These are phyloP conservation scores for Penicillium janthinellum DNA, from an alignment of 2,329 filamentous ascomycete species.

Conservation along the genomic window DNA sequence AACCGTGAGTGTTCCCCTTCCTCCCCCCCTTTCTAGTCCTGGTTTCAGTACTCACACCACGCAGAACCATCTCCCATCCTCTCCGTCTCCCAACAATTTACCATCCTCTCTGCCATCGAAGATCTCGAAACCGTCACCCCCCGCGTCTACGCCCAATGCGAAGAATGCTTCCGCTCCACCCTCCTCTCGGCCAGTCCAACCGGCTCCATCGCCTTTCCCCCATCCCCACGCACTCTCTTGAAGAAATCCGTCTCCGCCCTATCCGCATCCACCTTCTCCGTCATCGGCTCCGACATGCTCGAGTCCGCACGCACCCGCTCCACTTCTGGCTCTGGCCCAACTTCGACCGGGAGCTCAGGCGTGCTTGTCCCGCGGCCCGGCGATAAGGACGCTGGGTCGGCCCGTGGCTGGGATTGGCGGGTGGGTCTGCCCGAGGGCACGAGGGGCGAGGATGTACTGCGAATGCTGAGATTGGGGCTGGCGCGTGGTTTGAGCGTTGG, in stretches of 20 bases:
- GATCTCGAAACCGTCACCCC: conserved; percentile 75
- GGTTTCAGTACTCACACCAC: conserved; percentile 15
- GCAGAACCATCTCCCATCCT: conserved; percentile 61
- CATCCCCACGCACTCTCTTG: conserved; percentile 67
- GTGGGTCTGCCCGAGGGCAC: conserved; percentile 58
- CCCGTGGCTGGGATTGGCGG: conserved; percentile 75
- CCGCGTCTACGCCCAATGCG: conserved; percentile 71
- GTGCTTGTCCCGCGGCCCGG: conserved; percentile 45
- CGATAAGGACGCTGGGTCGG: conserved; percentile 35
- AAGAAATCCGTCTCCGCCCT: conserved; percentile 61
- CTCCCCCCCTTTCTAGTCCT: background rate
- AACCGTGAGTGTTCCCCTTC: conserved; percentile 50
- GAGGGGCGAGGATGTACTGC: conserved; percentile 70
- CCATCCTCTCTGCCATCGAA: conserved; percentile 74
- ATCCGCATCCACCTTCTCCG: conserved; percentile 63
- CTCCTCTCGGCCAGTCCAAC: conserved; percentile 60
- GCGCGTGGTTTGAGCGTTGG: conserved; percentile 65
- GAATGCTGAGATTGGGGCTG: conserved; percentile 70
- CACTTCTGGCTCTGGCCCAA: conserved; percentile 33
- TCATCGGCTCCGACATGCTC: conserved; percentile 74
- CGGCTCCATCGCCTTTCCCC: conserved; percentile 24
- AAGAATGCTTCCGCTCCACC: conserved; percentile 76
- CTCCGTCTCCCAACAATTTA: conserved; percentile 71
- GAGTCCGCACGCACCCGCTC: conserved; percentile 42
- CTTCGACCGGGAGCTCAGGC: conserved; percentile 58